Evolutionary conservation across 2,329 filamentous ascomycete genomes (phyloP).

Genomic region (Monilinia vaccinii-corymbosi): DNA sequence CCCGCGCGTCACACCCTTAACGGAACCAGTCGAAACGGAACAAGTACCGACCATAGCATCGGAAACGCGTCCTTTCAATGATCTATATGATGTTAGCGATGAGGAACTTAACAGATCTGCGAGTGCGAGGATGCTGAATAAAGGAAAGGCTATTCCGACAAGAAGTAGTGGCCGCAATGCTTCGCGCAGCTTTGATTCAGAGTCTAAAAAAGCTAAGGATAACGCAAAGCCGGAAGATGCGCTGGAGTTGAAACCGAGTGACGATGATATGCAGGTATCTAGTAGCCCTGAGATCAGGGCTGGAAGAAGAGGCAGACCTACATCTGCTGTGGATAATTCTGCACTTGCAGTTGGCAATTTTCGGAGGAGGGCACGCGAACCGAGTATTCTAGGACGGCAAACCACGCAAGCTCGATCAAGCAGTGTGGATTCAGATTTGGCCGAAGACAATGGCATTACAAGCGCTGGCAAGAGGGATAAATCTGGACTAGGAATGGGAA

Average conservation of each 20-base stretch:
- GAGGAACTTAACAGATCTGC: constrained; percentile 13
- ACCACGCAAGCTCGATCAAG: constrained; percentile 23
- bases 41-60: neutral
- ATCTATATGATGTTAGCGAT: constrained; percentile 29
- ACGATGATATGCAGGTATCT: constrained; percentile 12
- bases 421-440: constrained; percentile 27
- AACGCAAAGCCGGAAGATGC: neutral
- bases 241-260: neutral
- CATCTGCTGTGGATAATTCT: constrained; percentile 28
- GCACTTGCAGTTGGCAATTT: constrained; percentile 44
- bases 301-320: constrained; percentile 22
- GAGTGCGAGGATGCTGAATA: constrained; percentile 15
- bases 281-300: constrained; percentile 27
- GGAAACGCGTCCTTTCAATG: constrained; percentile 15
- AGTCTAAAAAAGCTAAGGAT: neutral
- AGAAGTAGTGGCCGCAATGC: neutral
- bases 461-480: constrained; percentile 24
- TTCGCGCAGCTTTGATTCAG: neutral
- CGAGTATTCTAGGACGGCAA: constrained; percentile 24
- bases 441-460: constrained; percentile 22
- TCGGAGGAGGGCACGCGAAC: constrained; percentile 46
- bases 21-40: neutral
- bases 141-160: constrained; percentile 14
- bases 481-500: constrained; percentile 24
- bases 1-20: neutral